Evolutionary conservation across 75 land plant genomes (phyloP).

Genomic region (Ceratopteris richardii): DNA sequence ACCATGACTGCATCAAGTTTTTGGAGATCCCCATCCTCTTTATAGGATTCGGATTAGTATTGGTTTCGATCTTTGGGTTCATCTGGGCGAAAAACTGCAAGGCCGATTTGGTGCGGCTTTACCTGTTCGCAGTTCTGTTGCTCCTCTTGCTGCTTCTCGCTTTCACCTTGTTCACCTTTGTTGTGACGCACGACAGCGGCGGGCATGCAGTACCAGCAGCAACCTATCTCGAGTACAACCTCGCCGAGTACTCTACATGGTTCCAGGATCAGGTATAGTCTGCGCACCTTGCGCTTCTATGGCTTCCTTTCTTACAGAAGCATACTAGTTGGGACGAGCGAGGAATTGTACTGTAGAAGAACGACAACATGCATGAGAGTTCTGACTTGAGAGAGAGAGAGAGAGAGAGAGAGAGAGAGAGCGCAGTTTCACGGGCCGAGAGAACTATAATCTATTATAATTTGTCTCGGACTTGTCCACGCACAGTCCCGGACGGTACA

Average conservation of each 20-base stretch:
- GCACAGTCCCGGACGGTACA: no score
- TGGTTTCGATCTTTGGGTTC: slow-evolving; percentile 56
- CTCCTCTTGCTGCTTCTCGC: slow-evolving; percentile 35
- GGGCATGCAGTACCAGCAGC: slow-evolving; percentile 37
- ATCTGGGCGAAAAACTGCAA: slow-evolving; percentile 52
- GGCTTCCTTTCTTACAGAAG: no score
- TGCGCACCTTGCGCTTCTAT: no score
- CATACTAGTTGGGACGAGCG: no score
- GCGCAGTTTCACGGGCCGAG: no score
- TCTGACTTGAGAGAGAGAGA: no score
- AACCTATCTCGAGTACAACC: slow-evolving; percentile 44
- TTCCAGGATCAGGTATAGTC: slow-evolving; percentile 27
- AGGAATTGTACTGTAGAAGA: no score
- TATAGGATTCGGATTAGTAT: slow-evolving; percentile 41
- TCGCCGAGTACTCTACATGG: slow-evolving; percentile 52
- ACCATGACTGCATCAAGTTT: slow-evolving; percentile 45
- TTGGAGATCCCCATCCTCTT: slow-evolving; percentile 59
- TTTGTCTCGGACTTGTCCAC: no score
- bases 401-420: no score
- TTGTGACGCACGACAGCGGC: slow-evolving; percentile 48
- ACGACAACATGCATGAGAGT: no score
- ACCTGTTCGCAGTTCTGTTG: slow-evolving; percentile 45
- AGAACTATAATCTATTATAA: no score
- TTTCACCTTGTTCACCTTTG: slow-evolving; percentile 55
- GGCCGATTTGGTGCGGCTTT: slow-evolving; percentile 51